These are phyloP conservation scores for Powellomyces hirtus DNA, from an alignment of 192 early-diverging fungal genomes.

Conservation along the genomic window DNA sequence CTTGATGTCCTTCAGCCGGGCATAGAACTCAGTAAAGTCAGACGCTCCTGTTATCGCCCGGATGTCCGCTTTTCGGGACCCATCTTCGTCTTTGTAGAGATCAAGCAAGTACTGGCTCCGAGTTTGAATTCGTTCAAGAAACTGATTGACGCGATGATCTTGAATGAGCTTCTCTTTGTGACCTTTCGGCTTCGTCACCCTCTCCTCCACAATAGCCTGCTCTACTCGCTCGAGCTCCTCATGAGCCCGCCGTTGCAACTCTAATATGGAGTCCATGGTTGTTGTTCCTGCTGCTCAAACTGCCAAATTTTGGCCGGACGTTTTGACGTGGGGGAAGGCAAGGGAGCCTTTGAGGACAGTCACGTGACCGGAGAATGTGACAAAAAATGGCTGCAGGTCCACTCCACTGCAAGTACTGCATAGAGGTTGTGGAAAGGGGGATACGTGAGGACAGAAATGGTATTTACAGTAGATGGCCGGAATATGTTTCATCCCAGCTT, in stretches of 20 bases:
- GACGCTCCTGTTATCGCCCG: constrained; percentile 60
- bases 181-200: constrained; percentile 71
- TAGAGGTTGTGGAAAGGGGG: too few relatives aligned
- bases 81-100: constrained; percentile 72
- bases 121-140: constrained; percentile 65
- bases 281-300: too few relatives aligned
- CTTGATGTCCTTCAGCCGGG: constrained; percentile 76
- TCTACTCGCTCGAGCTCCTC: constrained; percentile 95
- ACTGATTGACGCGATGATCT: constrained; percentile 74
- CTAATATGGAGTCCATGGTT: constrained; percentile 56
- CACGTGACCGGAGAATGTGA: too few relatives aligned
- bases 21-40: constrained; percentile 85
- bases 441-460: too few relatives aligned
- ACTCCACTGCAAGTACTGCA: too few relatives aligned
- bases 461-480: too few relatives aligned
- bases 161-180: constrained; percentile 78
- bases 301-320: too few relatives aligned
- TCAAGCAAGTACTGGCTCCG: constrained; percentile 62
- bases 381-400: too few relatives aligned
- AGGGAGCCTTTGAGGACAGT: too few relatives aligned
- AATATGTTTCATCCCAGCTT: too few relatives aligned
- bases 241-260: constrained; percentile 71
- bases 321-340: too few relatives aligned
- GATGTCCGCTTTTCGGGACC: constrained; percentile 62
- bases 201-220: constrained; percentile 76